Base-by-base conservation (phyloP, 306 rosid genomes). In the Quercus wislizeni region DNA sequence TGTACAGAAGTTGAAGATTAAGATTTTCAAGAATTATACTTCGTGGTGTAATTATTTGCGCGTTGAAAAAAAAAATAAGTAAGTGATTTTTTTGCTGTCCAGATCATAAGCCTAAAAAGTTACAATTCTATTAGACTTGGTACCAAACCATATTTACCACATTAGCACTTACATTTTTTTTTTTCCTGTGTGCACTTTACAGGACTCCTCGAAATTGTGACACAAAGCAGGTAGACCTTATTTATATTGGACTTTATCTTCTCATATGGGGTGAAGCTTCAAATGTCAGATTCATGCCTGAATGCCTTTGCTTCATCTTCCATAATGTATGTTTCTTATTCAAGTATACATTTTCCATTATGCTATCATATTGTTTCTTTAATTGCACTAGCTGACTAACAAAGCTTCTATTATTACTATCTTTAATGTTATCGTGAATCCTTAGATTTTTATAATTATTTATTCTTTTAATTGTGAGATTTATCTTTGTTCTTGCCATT, bases 251-350 rank as follows among this genome's bases (percentile, higher is more conserved):
- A 46, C 99, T 96, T 78, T 92, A 93, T 90, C 89, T 96, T 88
- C 98, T 96, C 79, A 91, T 96, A 77, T 96, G 99, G 99, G 99
- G 99, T 51, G 99, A 96, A 90, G 99, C 99, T 88, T 93, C 99
- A 83, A 96, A 96, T 81, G 61, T 91, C 81, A 96, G 99, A 56
- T 96, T 96, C 88, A 96, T 96, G 99, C 97, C 99, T 68, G 99
- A 96, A 89, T 96, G 99, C 84, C 76, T 96, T 69, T 96, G 99
- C 92, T 96, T 91, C 79, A 90, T 96, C 78, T 96, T 96, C 86
- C 99, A 96, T 85, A 82, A 87, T 82, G 99, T 96, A 85, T 80
- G 92, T 82, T 79, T 77, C 74, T 71, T 52, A 51, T 43, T 74
- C 69, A 8, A 74, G 74, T 81, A 57, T 65, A 78, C 62, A 49